phyloP scores from a whole-genome alignment of 352 stramenopile species.

The Phytophthora ramorum region DNA sequence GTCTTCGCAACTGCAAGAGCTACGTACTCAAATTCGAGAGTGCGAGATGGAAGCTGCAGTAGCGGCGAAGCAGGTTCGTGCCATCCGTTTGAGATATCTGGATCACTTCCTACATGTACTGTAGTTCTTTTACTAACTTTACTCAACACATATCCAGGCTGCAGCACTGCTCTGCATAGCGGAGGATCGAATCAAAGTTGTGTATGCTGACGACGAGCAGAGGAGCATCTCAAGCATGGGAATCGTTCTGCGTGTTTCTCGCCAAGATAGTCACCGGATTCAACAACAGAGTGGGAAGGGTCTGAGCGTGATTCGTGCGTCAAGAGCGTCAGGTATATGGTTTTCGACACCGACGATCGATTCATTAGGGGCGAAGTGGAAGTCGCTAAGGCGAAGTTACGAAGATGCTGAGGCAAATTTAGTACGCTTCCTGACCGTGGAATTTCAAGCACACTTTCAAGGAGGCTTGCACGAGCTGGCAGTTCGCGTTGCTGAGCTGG shows the following conservation, averaged over 20 bases:
- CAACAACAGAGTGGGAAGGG: constrained; percentile 32
- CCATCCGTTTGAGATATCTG: not conserved
- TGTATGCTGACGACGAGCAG: constrained; percentile 47
- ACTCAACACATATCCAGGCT: constrained; percentile 16
- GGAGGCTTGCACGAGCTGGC: constrained; percentile 16
- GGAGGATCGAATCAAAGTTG: constrained; percentile 39
- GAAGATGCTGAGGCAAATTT: constrained; percentile 29
- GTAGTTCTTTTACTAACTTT: not conserved
- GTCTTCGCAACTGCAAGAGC: constrained; percentile 12
- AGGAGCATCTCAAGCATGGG: constrained; percentile 19
- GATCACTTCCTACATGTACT: not conserved
- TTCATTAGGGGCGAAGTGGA: constrained; percentile 42
- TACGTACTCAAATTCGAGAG: constrained; percentile 24
- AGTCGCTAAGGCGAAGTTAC: constrained; percentile 29
- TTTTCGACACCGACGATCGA: constrained; percentile 50
- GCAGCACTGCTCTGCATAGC: constrained; percentile 36
- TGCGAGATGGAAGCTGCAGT: constrained; percentile 38
- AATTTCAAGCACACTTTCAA: constrained; percentile 22
- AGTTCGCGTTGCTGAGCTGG: constrained; percentile 31
- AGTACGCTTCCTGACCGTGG: constrained; percentile 21
- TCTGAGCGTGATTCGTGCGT: constrained; percentile 44
- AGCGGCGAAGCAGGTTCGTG: constrained; percentile 26
- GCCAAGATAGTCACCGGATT: constrained; percentile 52
- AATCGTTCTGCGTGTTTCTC: constrained; percentile 51
- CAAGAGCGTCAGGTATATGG: constrained; percentile 49